Evolutionary conservation across 192 early-diverging fungal genomes (phyloP).

Genomic region (Coemansia sp.): DNA sequence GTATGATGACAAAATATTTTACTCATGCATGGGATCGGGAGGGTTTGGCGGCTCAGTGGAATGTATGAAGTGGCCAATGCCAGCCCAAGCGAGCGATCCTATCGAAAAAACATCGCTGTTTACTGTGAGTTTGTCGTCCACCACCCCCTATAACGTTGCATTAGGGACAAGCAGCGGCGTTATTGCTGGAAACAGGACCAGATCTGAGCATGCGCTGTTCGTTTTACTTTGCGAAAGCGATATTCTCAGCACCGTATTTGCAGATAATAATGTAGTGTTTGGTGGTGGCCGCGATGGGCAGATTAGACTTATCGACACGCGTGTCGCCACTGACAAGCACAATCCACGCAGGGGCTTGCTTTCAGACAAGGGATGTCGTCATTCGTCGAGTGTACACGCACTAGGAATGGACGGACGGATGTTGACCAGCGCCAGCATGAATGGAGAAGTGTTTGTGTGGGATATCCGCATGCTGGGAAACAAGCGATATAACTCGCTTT

Average conservation of each 20-base stretch:
- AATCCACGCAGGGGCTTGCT: slow-evolving; percentile 21
- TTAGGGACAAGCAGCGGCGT: not conserved
- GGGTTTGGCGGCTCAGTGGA: too few species aligned
- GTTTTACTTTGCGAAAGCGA: slow-evolving; percentile 8
- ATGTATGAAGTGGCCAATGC: too few species aligned
- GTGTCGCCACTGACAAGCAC: slow-evolving; percentile 14
- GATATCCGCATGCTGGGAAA: slow-evolving; percentile 34
- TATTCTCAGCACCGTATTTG: slow-evolving; percentile 33
- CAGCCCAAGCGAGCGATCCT: not conserved
- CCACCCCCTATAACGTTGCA: not conserved
- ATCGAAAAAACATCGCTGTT: not conserved
- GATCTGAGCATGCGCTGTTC: not conserved
- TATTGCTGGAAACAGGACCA: not conserved
- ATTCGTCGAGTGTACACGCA: slow-evolving; percentile 29
- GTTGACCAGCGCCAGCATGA: slow-evolving; percentile 38
- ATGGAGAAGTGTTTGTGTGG: slow-evolving; percentile 30
- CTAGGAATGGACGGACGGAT: slow-evolving; percentile 23
- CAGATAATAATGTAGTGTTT: slow-evolving; percentile 16
- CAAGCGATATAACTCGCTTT: not conserved
- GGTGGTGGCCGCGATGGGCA: slow-evolving; percentile 45
- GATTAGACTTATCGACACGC: slow-evolving; percentile 36
- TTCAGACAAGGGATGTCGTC: slow-evolving; percentile 9
- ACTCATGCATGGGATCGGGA: slow-evolving; percentile 19
- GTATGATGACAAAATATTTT: not conserved
- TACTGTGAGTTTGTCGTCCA: not conserved